phyloP scores from a whole-genome alignment of 257 asterid genomes.

The Salvia hispanica region DNA sequence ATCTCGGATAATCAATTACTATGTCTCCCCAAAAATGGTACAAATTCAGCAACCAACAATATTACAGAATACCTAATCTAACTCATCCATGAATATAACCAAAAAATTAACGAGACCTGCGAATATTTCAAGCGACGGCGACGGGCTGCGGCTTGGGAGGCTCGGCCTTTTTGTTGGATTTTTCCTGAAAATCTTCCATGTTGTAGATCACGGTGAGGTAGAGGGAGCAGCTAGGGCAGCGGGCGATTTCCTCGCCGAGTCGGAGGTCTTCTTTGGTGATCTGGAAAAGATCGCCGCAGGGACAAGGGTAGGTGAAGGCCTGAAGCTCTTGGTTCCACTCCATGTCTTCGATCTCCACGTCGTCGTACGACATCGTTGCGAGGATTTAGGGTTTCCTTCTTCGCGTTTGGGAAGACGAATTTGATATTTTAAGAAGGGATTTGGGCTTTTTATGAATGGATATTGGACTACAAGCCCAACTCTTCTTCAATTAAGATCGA shows the following conservation, averaged over 20 bases:
- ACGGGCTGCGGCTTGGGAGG: constrained; percentile 63
- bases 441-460: background rate
- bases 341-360: constrained; percentile 97
- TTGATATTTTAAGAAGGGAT: too few species aligned
- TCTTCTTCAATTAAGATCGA: too few species aligned
- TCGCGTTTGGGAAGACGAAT: background rate
- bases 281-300: constrained; percentile 93
- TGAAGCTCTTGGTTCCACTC: constrained; percentile 87
- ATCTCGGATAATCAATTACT: background rate
- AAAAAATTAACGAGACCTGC: constrained; percentile 23
- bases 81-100: constrained; percentile 16
- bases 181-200: constrained; percentile 72
- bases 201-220: constrained; percentile 83
- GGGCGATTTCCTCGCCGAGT: constrained; percentile 87
- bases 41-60: background rate
- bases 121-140: constrained; percentile 63
- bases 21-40: background rate
- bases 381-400: constrained; percentile 31
- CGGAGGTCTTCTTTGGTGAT: constrained; percentile 79
- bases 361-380: constrained; percentile 87
- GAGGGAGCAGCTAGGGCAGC: constrained; percentile 93
- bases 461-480: background rate
- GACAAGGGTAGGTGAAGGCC: constrained; percentile 89
- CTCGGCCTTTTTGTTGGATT: constrained; percentile 43
- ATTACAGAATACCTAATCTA: constrained; percentile 28